Base-by-base conservation (phyloP, 345 rosid genomes). In the Euphorbia peplus region DNA sequence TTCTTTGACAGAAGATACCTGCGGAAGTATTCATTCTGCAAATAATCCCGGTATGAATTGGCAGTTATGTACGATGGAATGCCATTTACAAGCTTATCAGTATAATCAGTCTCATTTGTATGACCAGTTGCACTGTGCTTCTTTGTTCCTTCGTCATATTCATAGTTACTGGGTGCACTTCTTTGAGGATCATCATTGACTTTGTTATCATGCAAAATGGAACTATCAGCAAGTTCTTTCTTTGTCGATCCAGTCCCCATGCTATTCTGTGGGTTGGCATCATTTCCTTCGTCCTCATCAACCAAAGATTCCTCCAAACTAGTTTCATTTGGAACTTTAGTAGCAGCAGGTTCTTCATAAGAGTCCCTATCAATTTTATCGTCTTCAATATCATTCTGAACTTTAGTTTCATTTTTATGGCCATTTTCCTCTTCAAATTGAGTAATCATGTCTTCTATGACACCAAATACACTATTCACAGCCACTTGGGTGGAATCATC, bases 401-500 rank as follows among this genome's bases (percentile, higher is more conserved):
- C 77, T 30, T 78, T 60, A 66, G 42, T 60, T 52, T 80, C 77
- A 26, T 78, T 78, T 74, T 75, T 82, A 74, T 76, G 72, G 48
- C 70, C 83, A 18, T 84, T 80, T 76, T 70, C 89, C 73, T 87
- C 93, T 76, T 82, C 93, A 14, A 85, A 68, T 77, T 88, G 91
- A 70, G 88, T 44, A 71, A 95, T 89, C 90, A 95, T 85, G 67
- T 87, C 80, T 81, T 95, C 99, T 44, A 95, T 80, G 63, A 91
- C 99, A 70, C 96, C 97, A 52, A 89, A 91, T 72, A 91, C 97
- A 75, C 88, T 95, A 66, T 95, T 93, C 68, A 93, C 97, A 71
- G 98, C 98, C 66, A 89, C 86, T 78, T 91, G 98, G 39, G 97
- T 91, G 69, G 97, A 85, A 81, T 93, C 97, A 84, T 93, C 96